Evolutionary conservation across 2,329 filamentous ascomycete species (phyloP).

Genomic region (Fusarium metavorans): DNA sequence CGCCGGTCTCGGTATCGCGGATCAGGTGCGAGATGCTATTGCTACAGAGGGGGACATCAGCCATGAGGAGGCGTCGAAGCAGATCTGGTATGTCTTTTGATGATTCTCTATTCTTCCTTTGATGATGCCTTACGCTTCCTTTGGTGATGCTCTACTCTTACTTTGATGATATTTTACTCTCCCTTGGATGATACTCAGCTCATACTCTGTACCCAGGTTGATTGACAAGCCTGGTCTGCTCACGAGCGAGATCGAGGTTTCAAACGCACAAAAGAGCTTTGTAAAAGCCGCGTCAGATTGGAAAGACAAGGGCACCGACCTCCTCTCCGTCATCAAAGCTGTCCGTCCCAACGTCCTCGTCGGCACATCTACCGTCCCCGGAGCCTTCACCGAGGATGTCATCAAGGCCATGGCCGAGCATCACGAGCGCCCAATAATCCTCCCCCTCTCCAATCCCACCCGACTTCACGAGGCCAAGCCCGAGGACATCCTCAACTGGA

Average conservation of each 20-base stretch:
- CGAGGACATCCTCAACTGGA: conserved; percentile 82
- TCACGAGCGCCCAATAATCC: conserved; percentile 78
- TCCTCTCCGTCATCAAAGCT: conserved; percentile 75
- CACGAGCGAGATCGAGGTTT: conserved; percentile 71
- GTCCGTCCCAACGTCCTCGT: conserved; percentile 86
- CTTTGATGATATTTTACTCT: neutral
- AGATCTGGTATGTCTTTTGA: conserved; percentile 74
- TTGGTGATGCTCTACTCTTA: no score
- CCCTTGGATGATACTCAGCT: neutral
- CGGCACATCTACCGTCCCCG: conserved; percentile 84
- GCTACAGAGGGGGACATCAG: conserved; percentile 73
- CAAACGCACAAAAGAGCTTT: conserved; percentile 75
- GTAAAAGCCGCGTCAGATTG: conserved; percentile 75
- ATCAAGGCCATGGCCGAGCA: conserved; percentile 81
- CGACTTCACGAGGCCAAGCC: conserved; percentile 85
- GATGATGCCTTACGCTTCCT: neutral
- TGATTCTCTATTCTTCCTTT: no score
- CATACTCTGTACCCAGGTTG: conserved; percentile 63
- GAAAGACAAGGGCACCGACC: conserved; percentile 65
- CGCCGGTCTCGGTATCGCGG: conserved; percentile 87
- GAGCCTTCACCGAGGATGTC: conserved; percentile 80
- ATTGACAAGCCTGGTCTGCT: conserved; percentile 86
- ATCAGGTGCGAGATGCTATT: conserved; percentile 85
- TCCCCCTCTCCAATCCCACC: conserved; percentile 89
- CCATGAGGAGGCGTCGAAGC: conserved; percentile 79